Evolutionary conservation across 768 basidiomycete species (phyloP).

Genomic region (Gymnopilus junonius): DNA sequence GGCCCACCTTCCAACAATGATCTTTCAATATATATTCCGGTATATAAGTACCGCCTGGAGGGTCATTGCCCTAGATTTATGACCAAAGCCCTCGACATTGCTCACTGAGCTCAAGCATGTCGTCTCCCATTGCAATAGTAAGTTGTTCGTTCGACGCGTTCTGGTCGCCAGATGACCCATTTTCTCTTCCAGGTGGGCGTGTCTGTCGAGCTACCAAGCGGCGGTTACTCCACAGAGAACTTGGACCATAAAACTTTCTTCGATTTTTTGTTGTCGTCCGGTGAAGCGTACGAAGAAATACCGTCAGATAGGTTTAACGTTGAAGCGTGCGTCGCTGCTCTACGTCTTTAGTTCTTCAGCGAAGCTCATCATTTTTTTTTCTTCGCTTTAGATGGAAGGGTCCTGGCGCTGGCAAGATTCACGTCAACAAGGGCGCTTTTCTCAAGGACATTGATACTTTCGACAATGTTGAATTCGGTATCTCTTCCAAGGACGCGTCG

Average conservation of each 20-base stretch:
- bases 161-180: neutral
- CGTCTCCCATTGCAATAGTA: conserved; percentile 21
- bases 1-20: neutral
- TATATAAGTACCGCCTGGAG: conserved; percentile 13
- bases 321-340: conserved; percentile 27
- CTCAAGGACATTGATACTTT: conserved; percentile 40
- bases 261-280: conserved; percentile 36
- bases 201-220: conserved; percentile 43
- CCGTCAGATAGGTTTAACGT: conserved; percentile 37
- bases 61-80: too few relatives aligned
- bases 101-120: conserved; percentile 12
- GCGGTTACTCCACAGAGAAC: conserved; percentile 28
- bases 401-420: conserved; percentile 28
- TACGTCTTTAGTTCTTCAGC: neutral
- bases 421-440: conserved; percentile 37
- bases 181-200: conserved; percentile 34
- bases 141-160: conserved; percentile 11
- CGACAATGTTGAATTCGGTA: conserved; percentile 45
- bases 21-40: conserved; percentile 5
- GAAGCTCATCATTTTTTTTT: neutral
- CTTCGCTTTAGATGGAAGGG: conserved; percentile 25
- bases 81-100: conserved; percentile 5
- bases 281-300: conserved; percentile 35
- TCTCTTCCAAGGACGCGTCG: conserved; percentile 38
- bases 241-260: conserved; percentile 39